Base-by-base conservation (phyloP, 306 rosid species). In the Inga laurina region DNA sequence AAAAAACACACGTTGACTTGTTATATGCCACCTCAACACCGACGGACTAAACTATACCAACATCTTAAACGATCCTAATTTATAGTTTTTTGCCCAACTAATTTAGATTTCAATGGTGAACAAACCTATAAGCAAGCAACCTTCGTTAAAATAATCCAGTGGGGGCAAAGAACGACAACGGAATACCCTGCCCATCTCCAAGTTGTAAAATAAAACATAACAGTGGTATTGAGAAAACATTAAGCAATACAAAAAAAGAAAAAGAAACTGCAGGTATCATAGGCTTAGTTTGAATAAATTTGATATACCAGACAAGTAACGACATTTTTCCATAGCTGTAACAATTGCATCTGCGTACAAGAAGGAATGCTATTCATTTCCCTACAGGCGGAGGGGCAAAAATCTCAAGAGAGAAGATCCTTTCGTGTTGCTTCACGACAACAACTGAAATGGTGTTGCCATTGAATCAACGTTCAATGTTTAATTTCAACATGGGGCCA, bases 331-430 rank as follows among this genome's bases (percentile, higher is more conserved):
- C 72, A 67, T 70, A 44, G 22, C 44, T 46, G 66, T 69, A 70
- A 71, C 69, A 2, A 54, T 7, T 19, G 62, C 74, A 34, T 8
- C 65, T 57, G 69, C 52, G 35, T 41, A 70, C 64, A 82, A 43
- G n/a, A 57, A 15, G 41, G 45, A 77, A 46, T 76, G 78, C 54
- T 13, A 51, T 9, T 79, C 76, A 45, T 69, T 51, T 69, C 35
- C 52, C 73, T 43, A 35, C 27, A 10, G 64, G 22, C 6, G 65
- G 44, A 6, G 14, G 45, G 45, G 48, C 4, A 18, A 52, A 52
- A 54, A 27, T 52, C 35, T 34, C 56, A 22, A 43, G 27, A 15
- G n/a, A 61, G 39, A 22, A 56, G 2, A 44, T 13, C 32, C 57
- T 77, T 61, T 61, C 44, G 18, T 59, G 57, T 3, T 76, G 80